These are phyloP conservation scores for Lactifluus pinguis DNA, from an alignment of 768 basidiomycete species.

Conservation along the genomic window DNA sequence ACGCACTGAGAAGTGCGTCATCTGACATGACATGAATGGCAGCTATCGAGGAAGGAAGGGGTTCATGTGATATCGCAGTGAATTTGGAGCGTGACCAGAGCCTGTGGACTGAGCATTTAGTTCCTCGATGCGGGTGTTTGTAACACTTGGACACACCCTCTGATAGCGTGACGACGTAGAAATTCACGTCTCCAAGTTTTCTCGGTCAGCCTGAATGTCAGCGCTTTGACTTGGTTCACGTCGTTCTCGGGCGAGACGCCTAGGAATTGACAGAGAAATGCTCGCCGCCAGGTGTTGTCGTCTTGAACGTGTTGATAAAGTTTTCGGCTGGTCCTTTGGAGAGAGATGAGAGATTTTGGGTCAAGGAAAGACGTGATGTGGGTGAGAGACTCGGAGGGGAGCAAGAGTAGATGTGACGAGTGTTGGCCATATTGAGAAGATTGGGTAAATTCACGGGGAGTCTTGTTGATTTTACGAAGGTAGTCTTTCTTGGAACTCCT, in stretches of 20 bases:
- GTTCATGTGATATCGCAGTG: constrained; percentile 51
- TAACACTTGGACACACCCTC: constrained; percentile 32
- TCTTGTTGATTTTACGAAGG: constrained; percentile 26
- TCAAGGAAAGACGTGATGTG: constrained; percentile 67
- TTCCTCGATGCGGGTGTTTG: not conserved
- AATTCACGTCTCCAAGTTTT: constrained; percentile 65
- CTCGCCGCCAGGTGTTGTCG: constrained; percentile 73
- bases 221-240: constrained; percentile 31
- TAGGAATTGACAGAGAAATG: constrained; percentile 60
- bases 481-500: constrained; percentile 34
- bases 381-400: constrained; percentile 67
- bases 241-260: constrained; percentile 58
- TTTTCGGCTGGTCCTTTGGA: constrained; percentile 42
- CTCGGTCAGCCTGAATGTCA: constrained; percentile 49
- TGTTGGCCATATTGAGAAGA: constrained; percentile 28
- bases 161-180: constrained; percentile 44
- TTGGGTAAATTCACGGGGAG: constrained; percentile 22
- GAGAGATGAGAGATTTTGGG: constrained; percentile 49
- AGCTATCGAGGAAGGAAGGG: constrained; percentile 49
- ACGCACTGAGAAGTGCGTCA: constrained; percentile 48
- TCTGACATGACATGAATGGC: constrained; percentile 52
- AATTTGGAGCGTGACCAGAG: constrained; percentile 63
- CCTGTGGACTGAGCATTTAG: constrained; percentile 30
- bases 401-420: constrained; percentile 22
- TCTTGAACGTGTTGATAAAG: constrained; percentile 61